These are phyloP conservation scores for Tephrocybe sp. DNA, from an alignment of 768 basidiomycete species.

Conservation along the genomic window DNA sequence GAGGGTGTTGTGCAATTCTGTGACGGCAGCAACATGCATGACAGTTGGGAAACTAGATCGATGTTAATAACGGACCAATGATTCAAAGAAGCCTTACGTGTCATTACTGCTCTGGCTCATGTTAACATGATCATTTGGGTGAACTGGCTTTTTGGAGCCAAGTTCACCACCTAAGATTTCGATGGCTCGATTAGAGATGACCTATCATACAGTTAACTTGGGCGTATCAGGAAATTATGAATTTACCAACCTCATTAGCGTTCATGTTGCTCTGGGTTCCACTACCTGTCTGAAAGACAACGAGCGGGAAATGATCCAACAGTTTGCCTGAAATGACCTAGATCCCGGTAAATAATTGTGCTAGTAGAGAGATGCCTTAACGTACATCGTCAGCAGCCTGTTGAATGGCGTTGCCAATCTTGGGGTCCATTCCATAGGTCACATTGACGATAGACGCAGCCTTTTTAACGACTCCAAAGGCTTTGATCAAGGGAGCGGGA, in stretches of 20 bases:
- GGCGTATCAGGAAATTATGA: background rate
- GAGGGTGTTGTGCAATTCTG: slow-evolving; percentile 75
- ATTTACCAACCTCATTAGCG: slow-evolving; percentile 75
- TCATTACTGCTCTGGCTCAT: slow-evolving; percentile 99
- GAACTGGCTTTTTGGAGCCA: slow-evolving; percentile 95
- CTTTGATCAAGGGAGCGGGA: slow-evolving; percentile 94
- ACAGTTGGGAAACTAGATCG: slow-evolving; percentile 87
- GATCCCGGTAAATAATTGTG: slow-evolving; percentile 2
- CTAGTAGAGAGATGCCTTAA: background rate
- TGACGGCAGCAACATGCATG: slow-evolving; percentile 97
- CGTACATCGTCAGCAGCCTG: slow-evolving; percentile 88
- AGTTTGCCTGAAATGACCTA: slow-evolving; percentile 96
- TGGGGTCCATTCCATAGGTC: slow-evolving; percentile 86
- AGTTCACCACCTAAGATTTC: slow-evolving; percentile 93
- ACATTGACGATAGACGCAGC: slow-evolving; percentile 92
- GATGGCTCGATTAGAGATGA: slow-evolving; percentile 97
- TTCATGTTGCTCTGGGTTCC: slow-evolving; percentile 99
- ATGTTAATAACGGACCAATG: background rate
- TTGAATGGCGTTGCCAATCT: slow-evolving; percentile 85
- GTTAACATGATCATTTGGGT: slow-evolving; percentile 99
- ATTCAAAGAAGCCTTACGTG: slow-evolving; percentile 56
- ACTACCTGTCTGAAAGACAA: slow-evolving; percentile 98
- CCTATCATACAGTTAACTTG: too few species aligned
- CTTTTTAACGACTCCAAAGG: slow-evolving; percentile 97
- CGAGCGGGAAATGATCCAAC: slow-evolving; percentile 93